Base-by-base conservation (phyloP, 805 yeast genomes). In the Candida berthetii region DNA sequence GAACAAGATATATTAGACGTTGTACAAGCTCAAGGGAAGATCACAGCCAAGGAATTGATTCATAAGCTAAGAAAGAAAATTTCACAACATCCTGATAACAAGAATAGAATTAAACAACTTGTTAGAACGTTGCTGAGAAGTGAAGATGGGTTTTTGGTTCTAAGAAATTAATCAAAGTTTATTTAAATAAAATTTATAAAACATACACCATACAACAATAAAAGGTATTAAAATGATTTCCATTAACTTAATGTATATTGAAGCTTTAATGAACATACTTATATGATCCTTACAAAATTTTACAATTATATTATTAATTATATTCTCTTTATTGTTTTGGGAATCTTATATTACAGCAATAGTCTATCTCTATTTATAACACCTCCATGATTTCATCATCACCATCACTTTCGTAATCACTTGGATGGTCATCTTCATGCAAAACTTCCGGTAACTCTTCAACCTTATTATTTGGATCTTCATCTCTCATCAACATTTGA, bases 401-500 rank as follows among this genome's bases (percentile, higher is more conserved):
- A 18, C 57, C 54, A 35, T 46, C 50, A 24, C 46, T 35, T 27
- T 44, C 45, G 4, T 31, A 27, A 19, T 40, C 47, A 50, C 16
- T 44, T 51, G 13, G 54, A 57, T 73, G 76, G 22, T 66, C 76
- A 35, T 71, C 76, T 25, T 75, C 78, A 25, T 68, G 76, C 45
- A 65, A 69, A 28, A 69, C 71, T 19, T 64, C 54, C 22, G 67
- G 63, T 43, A 71, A 43, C 42, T 78, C 80, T 39, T 75, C 78
- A 16, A 68, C 66, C 33, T 64, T 71, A 47, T 58, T 66, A 3
- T 62, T 64, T 29, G 77, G 74, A 9, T 73, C 76, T 55, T 90
- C 97, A 55, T 91, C 97, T 69, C 97, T 79, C 93, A 85, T 85
- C 48, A 91, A 71, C 80, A 88, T 76, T 59, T 91, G 91, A 18